Evolutionary conservation across 768 basidiomycete species (phyloP).

Genomic region (Russula emetica): DNA sequence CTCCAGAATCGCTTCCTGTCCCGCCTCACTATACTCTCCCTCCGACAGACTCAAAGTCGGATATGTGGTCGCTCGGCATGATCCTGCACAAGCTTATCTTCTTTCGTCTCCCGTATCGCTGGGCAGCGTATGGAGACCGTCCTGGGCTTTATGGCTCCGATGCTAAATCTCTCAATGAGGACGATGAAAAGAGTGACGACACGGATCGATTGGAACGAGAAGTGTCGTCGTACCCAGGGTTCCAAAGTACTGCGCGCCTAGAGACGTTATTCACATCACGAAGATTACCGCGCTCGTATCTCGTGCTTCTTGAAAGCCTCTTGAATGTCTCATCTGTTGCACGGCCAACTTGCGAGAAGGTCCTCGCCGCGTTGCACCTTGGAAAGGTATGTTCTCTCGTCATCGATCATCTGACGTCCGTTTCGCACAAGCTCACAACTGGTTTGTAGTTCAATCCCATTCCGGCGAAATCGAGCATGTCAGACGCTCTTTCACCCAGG

Average conservation of each 20-base stretch:
- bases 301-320: slow-evolving; percentile 69
- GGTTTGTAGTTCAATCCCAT: slow-evolving; percentile 15
- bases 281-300: slow-evolving; percentile 64
- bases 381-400: slow-evolving; percentile 57
- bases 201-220: slow-evolving; percentile 70
- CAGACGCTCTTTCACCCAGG: slow-evolving; percentile 16
- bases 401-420: background rate
- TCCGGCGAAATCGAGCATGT: slow-evolving; percentile 17
- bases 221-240: slow-evolving; percentile 72
- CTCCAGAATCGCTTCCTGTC: slow-evolving; percentile 76
- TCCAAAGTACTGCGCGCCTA: slow-evolving; percentile 49
- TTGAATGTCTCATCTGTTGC: slow-evolving; percentile 54
- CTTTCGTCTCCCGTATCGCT: slow-evolving; percentile 80
- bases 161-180: slow-evolving; percentile 33
- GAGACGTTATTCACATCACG: slow-evolving; percentile 60
- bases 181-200: slow-evolving; percentile 47
- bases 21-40: slow-evolving; percentile 59
- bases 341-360: slow-evolving; percentile 72
- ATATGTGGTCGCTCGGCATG: slow-evolving; percentile 98
- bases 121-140: slow-evolving; percentile 58
- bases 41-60: slow-evolving; percentile 80
- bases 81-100: slow-evolving; percentile 91
- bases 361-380: slow-evolving; percentile 61
- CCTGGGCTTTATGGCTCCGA: slow-evolving; percentile 13
- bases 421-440: background rate